A percentile compares a stretch with the other conserved stretches of the same genome.
These are phyloP conservation scores for Ottelia alismoides DNA, from an alignment of 106 monocot genomes.

Conservation along the genomic window DNA sequence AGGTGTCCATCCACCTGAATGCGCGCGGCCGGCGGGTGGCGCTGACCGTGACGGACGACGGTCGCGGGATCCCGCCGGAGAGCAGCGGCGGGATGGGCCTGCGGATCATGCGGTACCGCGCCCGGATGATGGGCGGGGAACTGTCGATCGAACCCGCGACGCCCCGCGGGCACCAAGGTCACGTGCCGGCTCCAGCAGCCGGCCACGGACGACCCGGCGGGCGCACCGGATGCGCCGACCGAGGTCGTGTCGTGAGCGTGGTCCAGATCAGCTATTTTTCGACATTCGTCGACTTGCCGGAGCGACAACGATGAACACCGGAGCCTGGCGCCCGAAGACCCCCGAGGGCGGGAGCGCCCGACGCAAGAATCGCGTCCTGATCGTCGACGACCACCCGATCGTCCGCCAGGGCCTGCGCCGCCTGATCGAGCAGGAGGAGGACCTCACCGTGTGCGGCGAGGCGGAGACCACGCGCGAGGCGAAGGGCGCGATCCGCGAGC, in stretches of 20 bases:
- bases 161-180: no score
- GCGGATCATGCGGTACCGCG: not conserved
- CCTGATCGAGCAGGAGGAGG: not conserved
- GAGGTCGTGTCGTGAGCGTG: no score
- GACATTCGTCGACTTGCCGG: no score
- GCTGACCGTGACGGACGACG: not conserved
- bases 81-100: not conserved
- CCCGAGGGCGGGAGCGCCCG: no score
- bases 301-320: no score
- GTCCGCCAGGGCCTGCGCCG: not conserved
- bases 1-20: not conserved
- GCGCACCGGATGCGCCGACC: no score
- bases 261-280: no score
- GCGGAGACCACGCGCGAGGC: no score
- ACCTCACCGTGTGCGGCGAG: not conserved
- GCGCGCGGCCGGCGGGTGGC: not conserved
- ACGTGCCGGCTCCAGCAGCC: no score
- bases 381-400: not conserved
- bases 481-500: not conserved
- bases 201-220: no score
- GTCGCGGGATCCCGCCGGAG: not conserved
- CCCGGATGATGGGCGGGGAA: not conserved
- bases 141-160: not conserved
- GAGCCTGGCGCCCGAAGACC: no score
- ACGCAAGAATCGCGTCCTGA: not conserved